phyloP scores from a whole-genome alignment of 148 eudicot genomes.

The Chenopodium quinoa region DNA sequence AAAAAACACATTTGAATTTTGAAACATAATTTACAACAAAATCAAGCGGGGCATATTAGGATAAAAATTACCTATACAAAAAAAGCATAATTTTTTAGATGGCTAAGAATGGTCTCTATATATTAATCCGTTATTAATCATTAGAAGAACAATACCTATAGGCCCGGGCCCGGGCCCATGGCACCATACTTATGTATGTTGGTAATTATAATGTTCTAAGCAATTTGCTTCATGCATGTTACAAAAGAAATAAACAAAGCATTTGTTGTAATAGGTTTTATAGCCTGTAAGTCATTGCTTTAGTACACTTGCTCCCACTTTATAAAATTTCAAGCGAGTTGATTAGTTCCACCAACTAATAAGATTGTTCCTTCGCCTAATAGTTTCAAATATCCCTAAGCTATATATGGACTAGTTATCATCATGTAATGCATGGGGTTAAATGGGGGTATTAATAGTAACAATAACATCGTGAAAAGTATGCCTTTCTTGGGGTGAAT shows the following conservation, averaged over 20 bases:
- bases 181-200: not conserved
- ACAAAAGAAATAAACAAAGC: too few relatives aligned
- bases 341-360: conserved; percentile 21
- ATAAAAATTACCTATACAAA: not conserved
- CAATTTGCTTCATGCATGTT: not conserved
- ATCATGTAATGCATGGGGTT: too few relatives aligned
- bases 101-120: not conserved
- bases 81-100: not conserved
- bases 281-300: conserved; percentile 15
- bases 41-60: not conserved
- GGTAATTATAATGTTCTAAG: conserved; percentile 9
- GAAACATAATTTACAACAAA: too few relatives aligned
- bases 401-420: not conserved
- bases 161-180: not conserved
- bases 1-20: not conserved
- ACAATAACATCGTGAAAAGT: too few relatives aligned
- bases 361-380: not conserved
- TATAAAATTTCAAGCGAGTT: conserved; percentile 5
- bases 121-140: not conserved
- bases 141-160: not conserved
- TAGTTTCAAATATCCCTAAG: not conserved
- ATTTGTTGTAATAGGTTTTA: not conserved
- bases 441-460: too few relatives aligned
- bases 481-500: too few relatives aligned
- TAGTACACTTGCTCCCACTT: conserved; percentile 14